These are phyloP conservation scores for Galerina sulciceps DNA, from an alignment of 768 basidiomycete species.

Conservation along the genomic window DNA sequence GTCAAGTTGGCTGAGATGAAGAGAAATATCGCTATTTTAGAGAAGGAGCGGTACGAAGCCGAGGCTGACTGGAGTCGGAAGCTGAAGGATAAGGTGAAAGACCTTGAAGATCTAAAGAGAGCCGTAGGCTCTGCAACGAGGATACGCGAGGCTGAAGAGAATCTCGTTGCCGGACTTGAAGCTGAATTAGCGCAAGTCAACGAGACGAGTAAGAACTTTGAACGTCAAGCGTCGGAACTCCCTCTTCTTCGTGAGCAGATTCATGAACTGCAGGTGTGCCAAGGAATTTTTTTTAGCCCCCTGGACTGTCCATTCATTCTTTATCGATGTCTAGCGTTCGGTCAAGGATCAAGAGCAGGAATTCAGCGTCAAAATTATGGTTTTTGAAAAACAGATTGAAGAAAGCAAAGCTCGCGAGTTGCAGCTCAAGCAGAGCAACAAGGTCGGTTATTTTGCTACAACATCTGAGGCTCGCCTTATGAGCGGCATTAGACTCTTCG, in stretches of 20 bases:
- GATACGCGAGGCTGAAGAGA: slow-evolving; percentile 63
- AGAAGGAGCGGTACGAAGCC: slow-evolving; percentile 84
- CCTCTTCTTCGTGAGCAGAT: slow-evolving; percentile 50
- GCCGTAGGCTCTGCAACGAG: slow-evolving; percentile 60
- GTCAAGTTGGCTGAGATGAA: slow-evolving; percentile 73
- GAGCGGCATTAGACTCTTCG: slow-evolving; percentile 67
- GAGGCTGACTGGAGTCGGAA: slow-evolving; percentile 92
- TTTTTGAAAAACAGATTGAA: slow-evolving; percentile 70
- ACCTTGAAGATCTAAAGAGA: slow-evolving; percentile 73
- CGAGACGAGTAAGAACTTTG: slow-evolving; percentile 49
- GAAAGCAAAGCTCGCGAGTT: slow-evolving; percentile 73
- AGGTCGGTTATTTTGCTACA: slow-evolving; percentile 49
- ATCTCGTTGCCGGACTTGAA: slow-evolving; percentile 51
- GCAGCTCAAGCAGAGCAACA: slow-evolving; percentile 76
- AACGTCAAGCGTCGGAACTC: slow-evolving; percentile 60
- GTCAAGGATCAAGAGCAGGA: slow-evolving; percentile 48
- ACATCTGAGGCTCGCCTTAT: background rate
- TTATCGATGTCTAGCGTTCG: slow-evolving; percentile 29
- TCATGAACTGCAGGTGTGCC: slow-evolving; percentile 66
- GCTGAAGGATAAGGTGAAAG: slow-evolving; percentile 75
- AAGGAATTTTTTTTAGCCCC: background rate
- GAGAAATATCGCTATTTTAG: slow-evolving; percentile 61
- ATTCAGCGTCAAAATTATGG: slow-evolving; percentile 47
- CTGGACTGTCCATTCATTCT: background rate
- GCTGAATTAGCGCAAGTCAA: slow-evolving; percentile 57